phyloP scores from a whole-genome alignment of 106 monocot genomes.

The Ottelia alismoides region DNA sequence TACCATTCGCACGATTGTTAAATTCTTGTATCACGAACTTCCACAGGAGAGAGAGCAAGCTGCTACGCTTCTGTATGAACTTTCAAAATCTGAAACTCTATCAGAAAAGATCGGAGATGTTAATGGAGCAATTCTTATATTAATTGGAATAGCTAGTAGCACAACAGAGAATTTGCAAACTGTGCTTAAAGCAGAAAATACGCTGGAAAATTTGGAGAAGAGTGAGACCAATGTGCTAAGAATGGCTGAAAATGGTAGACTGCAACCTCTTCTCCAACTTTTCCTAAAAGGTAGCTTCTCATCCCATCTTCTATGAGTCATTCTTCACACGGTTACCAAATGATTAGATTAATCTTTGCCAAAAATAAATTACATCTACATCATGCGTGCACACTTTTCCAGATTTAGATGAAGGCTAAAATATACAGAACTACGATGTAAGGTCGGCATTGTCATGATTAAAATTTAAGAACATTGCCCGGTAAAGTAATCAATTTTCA shows the following conservation, averaged over 20 bases:
- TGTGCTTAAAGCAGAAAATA: constrained; percentile 58
- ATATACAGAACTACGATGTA: no score
- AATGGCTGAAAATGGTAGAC: constrained; percentile 95
- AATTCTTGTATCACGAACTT: constrained; percentile 53
- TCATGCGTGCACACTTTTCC: no score
- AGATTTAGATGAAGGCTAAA: no score
- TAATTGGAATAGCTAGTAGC: constrained; percentile 71
- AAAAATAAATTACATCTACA: no score
- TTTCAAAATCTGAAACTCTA: constrained; percentile 61
- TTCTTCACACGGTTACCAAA: no score
- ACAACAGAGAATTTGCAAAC: constrained; percentile 44
- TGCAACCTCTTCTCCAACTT: constrained; percentile 67
- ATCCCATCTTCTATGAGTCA: background rate
- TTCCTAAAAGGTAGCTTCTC: constrained; percentile 41
- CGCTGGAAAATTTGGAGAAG: constrained; percentile 68
- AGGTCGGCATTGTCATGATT: no score
- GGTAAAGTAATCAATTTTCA: no score
- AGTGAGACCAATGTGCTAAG: constrained; percentile 69
- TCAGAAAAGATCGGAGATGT: constrained; percentile 87
- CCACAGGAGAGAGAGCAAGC: constrained; percentile 66
- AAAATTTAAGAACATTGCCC: no score
- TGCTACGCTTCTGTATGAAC: constrained; percentile 66
- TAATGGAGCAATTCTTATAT: constrained; percentile 70
- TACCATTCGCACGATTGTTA: constrained; percentile 68
- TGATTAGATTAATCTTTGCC: no score